phyloP scores from a whole-genome alignment of 225 moss, liverwort and hornwort species.

The Climacium dendroides region DNA sequence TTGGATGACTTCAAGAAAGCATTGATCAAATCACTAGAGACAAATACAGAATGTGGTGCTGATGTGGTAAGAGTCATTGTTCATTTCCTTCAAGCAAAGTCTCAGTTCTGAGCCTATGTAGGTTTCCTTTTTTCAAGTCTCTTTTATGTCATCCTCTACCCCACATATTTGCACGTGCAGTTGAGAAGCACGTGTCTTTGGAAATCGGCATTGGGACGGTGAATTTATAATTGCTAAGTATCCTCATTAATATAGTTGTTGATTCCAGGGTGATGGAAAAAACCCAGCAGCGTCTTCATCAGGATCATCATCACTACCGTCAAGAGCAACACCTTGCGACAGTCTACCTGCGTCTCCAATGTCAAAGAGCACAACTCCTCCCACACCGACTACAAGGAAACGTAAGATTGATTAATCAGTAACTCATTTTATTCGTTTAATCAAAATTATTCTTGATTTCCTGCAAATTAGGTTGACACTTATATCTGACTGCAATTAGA shows the following conservation, averaged over 20 bases:
- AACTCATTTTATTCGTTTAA: not conserved
- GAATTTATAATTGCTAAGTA: not conserved
- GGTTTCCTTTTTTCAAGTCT: not conserved
- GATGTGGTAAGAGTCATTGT: not conserved
- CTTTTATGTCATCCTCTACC: not conserved
- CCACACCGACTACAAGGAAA: constrained; percentile 11
- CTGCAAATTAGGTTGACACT: not conserved
- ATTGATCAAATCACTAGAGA: constrained; percentile 11
- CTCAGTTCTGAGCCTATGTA: not conserved
- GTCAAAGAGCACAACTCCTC: constrained; percentile 23
- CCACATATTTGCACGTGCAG: not conserved
- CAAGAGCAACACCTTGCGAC: not conserved
- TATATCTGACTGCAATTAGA: not conserved
- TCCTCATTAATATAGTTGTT: not conserved
- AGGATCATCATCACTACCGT: not conserved
- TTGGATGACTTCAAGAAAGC: constrained; percentile 32
- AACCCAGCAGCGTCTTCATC: not conserved
- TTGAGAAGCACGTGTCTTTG: not conserved
- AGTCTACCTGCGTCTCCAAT: not conserved
- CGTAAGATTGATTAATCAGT: constrained; percentile 1
- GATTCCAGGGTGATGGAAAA: not conserved
- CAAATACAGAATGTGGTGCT: not conserved
- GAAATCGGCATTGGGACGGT: not conserved
- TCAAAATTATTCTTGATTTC: not conserved
- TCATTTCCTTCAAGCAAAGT: not conserved